Base-by-base conservation (phyloP, 169 alveolate genomes). In the Plasmodium cynomolgi region DNA sequence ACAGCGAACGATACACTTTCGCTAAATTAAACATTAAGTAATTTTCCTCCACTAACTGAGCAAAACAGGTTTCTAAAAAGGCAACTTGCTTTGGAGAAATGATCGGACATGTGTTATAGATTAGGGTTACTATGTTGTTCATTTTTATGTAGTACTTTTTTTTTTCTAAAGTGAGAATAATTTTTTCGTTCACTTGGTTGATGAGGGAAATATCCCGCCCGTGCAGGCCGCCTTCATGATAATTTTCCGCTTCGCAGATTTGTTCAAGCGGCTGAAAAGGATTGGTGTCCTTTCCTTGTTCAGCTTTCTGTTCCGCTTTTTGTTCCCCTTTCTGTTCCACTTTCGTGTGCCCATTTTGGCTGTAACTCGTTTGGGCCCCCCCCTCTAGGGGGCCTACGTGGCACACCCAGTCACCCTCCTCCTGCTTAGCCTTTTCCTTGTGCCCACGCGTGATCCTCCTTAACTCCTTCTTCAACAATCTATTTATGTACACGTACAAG, bases 81-180 rank as follows among this genome's bases (percentile, higher is more conserved):
- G 17, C 44, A 8, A 58, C 23, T 77, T 86, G 93, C 13, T 58
- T 54, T 33, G 79, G 86, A 8, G 31, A n/a, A 11, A 23, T n/a
- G 8, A 75, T 86, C 31, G 84, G 85, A 15, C 93, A 86, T 13
- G 93, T 86, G 47, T 86, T 86, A 86, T 86, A 86, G 29, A 86
- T 15, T 56, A 86, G 34, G 17, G 93, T 86, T 13, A 86, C 44
- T 54, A 86, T 11, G 62, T 74, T 56, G n/a, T 86, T 86, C 39
- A 33, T 13, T 75, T 77, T 86, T 75, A 86, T 34, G 68, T 86
- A 86, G 31, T 75, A 50, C 4, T 50, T 86, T 77, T 86, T 86
- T 86, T 74, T 11, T 86, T 26, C 44, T 44, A 86, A 77, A 20
- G 68, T 29, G 41, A 26, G 71, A 11, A 79, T 33, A 26, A 77